These are phyloP conservation scores for Cynanchum wilfordii DNA, from an alignment of 257 asterid genomes.

Conservation along the genomic window DNA sequence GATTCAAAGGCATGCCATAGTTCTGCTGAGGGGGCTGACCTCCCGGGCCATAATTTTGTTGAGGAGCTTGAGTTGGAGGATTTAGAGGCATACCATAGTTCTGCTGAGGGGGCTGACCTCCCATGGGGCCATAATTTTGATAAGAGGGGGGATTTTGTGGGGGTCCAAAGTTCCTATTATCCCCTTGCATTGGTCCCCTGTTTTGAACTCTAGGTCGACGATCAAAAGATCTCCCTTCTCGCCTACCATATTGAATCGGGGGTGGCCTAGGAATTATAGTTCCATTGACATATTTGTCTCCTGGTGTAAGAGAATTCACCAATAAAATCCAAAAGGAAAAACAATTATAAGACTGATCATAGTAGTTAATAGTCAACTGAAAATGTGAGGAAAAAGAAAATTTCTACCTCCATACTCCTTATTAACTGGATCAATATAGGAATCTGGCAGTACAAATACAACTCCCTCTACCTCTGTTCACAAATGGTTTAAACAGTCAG, in stretches of 20 bases:
- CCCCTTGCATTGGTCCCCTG: constrained; percentile 25
- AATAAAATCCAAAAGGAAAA: constrained; percentile 6
- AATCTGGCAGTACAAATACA: constrained; percentile 86
- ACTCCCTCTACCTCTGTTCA: constrained; percentile 65
- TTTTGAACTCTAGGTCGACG: constrained; percentile 35
- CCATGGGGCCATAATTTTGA: constrained; percentile 31
- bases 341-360: neutral
- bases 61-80: constrained; percentile 17
- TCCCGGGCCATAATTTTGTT: constrained; percentile 22
- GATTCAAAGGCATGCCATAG: constrained; percentile 15
- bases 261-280: constrained; percentile 84
- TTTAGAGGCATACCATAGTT: constrained; percentile 16
- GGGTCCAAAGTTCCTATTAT: constrained; percentile 21
- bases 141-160: constrained; percentile 24
- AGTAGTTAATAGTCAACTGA: neutral
- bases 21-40: constrained; percentile 25
- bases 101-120: constrained; percentile 22
- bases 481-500: constrained; percentile 17
- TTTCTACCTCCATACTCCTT: constrained; percentile 89
- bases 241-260: constrained; percentile 60
- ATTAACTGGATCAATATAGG: constrained; percentile 81
- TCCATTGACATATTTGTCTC: constrained; percentile 90
- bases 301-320: constrained; percentile 30
- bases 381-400: neutral
- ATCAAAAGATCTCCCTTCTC: constrained; percentile 18